A percentile compares a stretch with the other conserved stretches of the same genome.
Conservation (phyloP, 225 moss, liverwort and hornwort genomes). For the Thuidium tamariscinum region DNA sequence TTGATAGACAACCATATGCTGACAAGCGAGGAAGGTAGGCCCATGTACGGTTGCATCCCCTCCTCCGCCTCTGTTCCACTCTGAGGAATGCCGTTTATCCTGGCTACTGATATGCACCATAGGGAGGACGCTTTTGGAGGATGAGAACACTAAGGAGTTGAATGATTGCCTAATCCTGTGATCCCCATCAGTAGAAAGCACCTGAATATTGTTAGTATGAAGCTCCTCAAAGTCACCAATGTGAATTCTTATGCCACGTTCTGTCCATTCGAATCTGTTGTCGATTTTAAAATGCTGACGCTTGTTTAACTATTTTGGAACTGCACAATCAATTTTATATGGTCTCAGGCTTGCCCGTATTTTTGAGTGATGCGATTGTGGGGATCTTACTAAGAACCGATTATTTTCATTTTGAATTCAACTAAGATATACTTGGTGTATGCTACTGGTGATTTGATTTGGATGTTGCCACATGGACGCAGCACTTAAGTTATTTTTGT, state of each 20-base stretch:
- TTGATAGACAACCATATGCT: constrained; percentile 94
- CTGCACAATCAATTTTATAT: background rate
- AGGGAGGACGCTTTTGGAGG: background rate
- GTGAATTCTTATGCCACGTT: background rate
- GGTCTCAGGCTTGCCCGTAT: background rate
- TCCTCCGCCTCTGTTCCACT: background rate
- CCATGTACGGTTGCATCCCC: constrained; percentile 29
- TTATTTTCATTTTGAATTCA: background rate
- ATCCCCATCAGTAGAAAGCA: background rate
- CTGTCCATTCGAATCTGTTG: background rate
- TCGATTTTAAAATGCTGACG: background rate
- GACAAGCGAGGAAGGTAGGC: constrained; percentile 86
- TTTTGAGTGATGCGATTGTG: background rate
- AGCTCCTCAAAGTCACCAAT: background rate
- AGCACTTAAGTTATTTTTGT: background rate
- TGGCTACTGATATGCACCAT: background rate
- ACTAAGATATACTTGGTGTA: background rate
- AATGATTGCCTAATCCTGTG: background rate
- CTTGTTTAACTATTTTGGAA: background rate
- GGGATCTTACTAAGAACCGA: background rate
- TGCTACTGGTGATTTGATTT: background rate
- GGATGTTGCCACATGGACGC: background rate
- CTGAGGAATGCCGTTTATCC: background rate
- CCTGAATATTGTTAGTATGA: background rate
- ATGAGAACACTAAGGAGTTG: background rate